phyloP scores from a whole-genome alignment of 2,329 filamentous ascomycete genomes.

The Hypoxylon sp. region DNA sequence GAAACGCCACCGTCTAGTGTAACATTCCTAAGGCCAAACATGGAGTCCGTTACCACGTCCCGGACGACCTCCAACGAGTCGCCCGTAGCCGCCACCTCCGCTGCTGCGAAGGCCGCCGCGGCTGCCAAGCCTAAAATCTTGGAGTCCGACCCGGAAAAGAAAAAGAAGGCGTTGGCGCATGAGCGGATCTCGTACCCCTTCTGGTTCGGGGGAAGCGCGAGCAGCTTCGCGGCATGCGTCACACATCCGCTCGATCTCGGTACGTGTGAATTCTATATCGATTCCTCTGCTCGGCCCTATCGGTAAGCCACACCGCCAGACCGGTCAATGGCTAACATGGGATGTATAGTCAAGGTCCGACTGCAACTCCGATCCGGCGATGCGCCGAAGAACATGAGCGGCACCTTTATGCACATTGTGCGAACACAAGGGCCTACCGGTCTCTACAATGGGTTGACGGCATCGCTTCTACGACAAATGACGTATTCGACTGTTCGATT shows the following conservation, averaged over 20 bases:
- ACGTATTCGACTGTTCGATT: slow-evolving; percentile 98
- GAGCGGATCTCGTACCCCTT: slow-evolving; percentile 75
- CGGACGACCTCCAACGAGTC: slow-evolving; percentile 43
- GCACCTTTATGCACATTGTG: slow-evolving; percentile 87
- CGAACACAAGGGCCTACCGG: slow-evolving; percentile 82
- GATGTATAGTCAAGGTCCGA: slow-evolving; percentile 75
- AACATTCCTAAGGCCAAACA: slow-evolving; percentile 47
- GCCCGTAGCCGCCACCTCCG: slow-evolving; percentile 44
- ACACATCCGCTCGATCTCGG: slow-evolving; percentile 95
- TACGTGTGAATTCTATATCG: slow-evolving; percentile 62
- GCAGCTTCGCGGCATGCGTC: slow-evolving; percentile 89
- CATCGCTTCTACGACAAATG: slow-evolving; percentile 91
- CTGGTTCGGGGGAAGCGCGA: slow-evolving; percentile 97
- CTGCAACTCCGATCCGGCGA: slow-evolving; percentile 86
- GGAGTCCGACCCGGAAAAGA: slow-evolving; percentile 45
- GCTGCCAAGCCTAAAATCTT: slow-evolving; percentile 44
- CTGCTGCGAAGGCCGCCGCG: slow-evolving; percentile 46
- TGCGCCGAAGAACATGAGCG: slow-evolving; percentile 84
- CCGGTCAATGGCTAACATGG: slow-evolving; percentile 20
- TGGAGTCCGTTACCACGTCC: slow-evolving; percentile 49
- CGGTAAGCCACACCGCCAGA: slow-evolving; percentile 9
- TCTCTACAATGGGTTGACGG: slow-evolving; percentile 92
- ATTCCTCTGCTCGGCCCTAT: neutral
- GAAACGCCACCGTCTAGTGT: slow-evolving; percentile 39
- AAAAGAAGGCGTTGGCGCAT: slow-evolving; percentile 60